Conservation (phyloP, 1,284 basidiomycete genomes). For the Pseudozyma hubeiensis region DNA sequence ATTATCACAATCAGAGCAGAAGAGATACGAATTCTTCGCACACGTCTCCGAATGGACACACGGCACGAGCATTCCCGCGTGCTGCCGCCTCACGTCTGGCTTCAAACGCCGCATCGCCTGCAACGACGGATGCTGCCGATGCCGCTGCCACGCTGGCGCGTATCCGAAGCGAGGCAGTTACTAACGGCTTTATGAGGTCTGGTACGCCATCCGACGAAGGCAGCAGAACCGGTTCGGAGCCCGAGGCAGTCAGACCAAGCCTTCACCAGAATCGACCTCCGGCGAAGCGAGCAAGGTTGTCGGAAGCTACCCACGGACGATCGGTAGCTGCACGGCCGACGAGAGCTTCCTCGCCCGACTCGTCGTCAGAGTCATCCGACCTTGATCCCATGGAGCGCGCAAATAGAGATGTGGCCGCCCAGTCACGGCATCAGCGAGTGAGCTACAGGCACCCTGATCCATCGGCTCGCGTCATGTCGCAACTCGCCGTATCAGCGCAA, state of each 20-base stretch:
- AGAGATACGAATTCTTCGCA: background rate
- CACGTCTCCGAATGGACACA: background rate
- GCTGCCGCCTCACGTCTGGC: background rate
- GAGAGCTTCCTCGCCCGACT: background rate
- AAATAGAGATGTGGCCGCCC: slow-evolving; percentile 5
- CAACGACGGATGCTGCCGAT: background rate
- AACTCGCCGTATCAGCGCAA: background rate
- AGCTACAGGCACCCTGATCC: slow-evolving; percentile 3
- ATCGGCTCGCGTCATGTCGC: background rate
- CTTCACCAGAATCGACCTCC: too few species aligned
- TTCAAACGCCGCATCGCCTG: background rate
- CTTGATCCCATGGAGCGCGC: slow-evolving; percentile 7
- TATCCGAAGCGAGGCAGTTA: background rate
- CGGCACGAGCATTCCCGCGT: background rate
- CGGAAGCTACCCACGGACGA: background rate
- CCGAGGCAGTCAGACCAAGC: too few species aligned
- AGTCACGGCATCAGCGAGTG: slow-evolving; percentile 3
- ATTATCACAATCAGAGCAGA: background rate
- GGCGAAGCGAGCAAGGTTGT: background rate
- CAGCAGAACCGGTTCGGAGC: background rate
- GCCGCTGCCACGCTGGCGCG: slow-evolving; percentile 3
- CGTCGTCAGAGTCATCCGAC: slow-evolving; percentile 8
- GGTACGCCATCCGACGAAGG: background rate
- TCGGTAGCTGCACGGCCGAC: background rate
- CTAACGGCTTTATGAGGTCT: background rate